These are phyloP conservation scores for Lipomyces spencermartinsiae DNA, from an alignment of 805 yeast genomes.

Conservation along the genomic window DNA sequence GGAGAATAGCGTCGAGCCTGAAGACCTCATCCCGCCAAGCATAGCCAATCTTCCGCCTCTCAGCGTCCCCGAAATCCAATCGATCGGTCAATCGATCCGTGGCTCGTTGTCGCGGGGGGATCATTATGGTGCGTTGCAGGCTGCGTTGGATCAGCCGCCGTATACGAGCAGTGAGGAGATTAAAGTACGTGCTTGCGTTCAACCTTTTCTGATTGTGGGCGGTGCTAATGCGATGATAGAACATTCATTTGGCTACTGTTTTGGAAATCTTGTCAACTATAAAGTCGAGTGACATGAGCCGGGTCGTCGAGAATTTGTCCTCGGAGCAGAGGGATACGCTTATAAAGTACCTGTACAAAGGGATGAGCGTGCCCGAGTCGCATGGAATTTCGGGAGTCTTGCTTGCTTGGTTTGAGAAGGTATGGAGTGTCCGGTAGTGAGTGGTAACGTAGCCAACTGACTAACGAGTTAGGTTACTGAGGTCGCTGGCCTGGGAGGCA, in stretches of 20 bases:
- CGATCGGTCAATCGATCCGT: constrained; percentile 52
- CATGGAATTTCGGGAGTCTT: constrained; percentile 74
- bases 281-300: constrained; percentile 69
- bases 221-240: constrained; percentile 40
- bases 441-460: neutral
- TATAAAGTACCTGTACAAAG: constrained; percentile 83
- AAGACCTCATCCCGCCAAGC: constrained; percentile 67
- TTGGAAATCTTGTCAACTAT: constrained; percentile 74
- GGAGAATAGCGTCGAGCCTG: constrained; percentile 66
- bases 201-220: neutral
- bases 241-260: constrained; percentile 59
- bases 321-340: constrained; percentile 75
- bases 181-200: constrained; percentile 47
- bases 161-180: constrained; percentile 72
- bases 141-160: constrained; percentile 76
- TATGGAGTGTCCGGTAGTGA: constrained; percentile 9
- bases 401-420: constrained; percentile 89
- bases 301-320: constrained; percentile 63
- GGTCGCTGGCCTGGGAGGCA: constrained; percentile 84
- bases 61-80: constrained; percentile 60
- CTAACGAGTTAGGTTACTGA: constrained; percentile 59
- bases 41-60: constrained; percentile 48
- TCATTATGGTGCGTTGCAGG: constrained; percentile 66
- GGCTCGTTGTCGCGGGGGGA: constrained; percentile 73
- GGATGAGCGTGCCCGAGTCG: constrained; percentile 70